Conservation (phyloP, 345 rosid species). For the Linum tenue region DNA sequence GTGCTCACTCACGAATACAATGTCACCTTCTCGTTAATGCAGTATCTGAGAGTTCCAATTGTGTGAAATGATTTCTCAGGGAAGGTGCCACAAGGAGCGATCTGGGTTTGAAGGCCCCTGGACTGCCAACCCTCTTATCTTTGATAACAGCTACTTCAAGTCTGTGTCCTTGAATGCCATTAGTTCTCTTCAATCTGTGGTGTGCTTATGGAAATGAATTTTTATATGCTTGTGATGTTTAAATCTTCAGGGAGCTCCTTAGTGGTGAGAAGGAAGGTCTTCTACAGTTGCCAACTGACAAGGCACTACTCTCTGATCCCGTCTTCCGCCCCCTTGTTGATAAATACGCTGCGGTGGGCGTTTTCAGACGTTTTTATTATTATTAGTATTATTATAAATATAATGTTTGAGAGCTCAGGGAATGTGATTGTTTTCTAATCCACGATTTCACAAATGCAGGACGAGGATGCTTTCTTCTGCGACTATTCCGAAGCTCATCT, state of each 20-base stretch:
- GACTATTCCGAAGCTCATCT: constrained; percentile 76
- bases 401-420: too few relatives aligned
- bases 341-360: constrained; percentile 71
- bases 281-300: constrained; percentile 68
- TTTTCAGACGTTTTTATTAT: not conserved
- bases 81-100: constrained; percentile 91
- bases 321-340: constrained; percentile 81
- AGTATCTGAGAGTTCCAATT: too few relatives aligned
- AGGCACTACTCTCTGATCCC: constrained; percentile 76
- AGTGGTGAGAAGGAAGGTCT: constrained; percentile 79
- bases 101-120: constrained; percentile 97
- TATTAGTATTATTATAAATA: too few relatives aligned
- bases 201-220: not conserved
- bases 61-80: constrained; percentile 27
- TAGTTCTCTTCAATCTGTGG: not conserved
- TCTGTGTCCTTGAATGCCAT: constrained; percentile 25
- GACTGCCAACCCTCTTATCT: constrained; percentile 80
- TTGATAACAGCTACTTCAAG: constrained; percentile 83
- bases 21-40: too few relatives aligned
- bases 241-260: constrained; percentile 62
- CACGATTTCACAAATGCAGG: constrained; percentile 27
- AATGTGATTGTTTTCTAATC: not conserved
- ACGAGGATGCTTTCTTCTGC: constrained; percentile 82
- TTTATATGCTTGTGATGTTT: not conserved
- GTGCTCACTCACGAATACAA: not conserved